phyloP scores from a whole-genome alignment of 805 yeast genomes.

The Yueomyces sp. region DNA sequence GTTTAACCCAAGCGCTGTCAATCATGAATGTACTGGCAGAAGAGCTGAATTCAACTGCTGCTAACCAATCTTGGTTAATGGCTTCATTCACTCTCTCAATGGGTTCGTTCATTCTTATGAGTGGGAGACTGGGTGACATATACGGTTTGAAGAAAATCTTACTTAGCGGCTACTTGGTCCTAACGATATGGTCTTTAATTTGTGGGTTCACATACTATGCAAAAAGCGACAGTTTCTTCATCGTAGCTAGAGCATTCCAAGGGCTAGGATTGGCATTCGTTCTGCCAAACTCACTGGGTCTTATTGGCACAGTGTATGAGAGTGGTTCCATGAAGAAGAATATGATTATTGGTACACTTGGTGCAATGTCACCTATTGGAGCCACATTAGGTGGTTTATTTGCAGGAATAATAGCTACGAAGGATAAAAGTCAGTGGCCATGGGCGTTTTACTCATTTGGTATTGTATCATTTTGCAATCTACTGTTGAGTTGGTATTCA shows the following conservation, averaged over 20 bases:
- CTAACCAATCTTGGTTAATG: slow-evolving; percentile 46
- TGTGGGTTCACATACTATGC: slow-evolving; percentile 46
- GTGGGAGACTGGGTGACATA: slow-evolving; percentile 63
- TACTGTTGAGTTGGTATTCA: slow-evolving; percentile 8
- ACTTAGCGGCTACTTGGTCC: slow-evolving; percentile 42
- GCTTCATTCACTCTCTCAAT: slow-evolving; percentile 60
- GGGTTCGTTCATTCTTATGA: slow-evolving; percentile 56
- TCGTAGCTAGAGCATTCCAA: slow-evolving; percentile 41
- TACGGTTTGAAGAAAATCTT: slow-evolving; percentile 49
- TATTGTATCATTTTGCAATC: slow-evolving; percentile 9
- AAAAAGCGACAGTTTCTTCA: slow-evolving; percentile 35
- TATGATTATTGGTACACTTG: slow-evolving; percentile 39
- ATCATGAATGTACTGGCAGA: slow-evolving; percentile 24
- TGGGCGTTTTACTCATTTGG: slow-evolving; percentile 21
- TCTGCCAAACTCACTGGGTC: slow-evolving; percentile 47
- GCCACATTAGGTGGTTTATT: slow-evolving; percentile 40
- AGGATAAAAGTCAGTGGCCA: slow-evolving; percentile 12
- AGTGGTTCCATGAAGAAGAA: slow-evolving; percentile 33
- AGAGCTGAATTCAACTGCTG: slow-evolving; percentile 21
- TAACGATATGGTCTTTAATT: slow-evolving; percentile 43
- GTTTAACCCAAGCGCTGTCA: slow-evolving; percentile 27
- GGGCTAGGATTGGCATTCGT: slow-evolving; percentile 51
- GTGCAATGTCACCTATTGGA: slow-evolving; percentile 50
- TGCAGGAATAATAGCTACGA: slow-evolving; percentile 31
- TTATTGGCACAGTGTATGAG: slow-evolving; percentile 34